Conservation (phyloP, 2,329 filamentous ascomycete genomes). For the Daldinia sp. region DNA sequence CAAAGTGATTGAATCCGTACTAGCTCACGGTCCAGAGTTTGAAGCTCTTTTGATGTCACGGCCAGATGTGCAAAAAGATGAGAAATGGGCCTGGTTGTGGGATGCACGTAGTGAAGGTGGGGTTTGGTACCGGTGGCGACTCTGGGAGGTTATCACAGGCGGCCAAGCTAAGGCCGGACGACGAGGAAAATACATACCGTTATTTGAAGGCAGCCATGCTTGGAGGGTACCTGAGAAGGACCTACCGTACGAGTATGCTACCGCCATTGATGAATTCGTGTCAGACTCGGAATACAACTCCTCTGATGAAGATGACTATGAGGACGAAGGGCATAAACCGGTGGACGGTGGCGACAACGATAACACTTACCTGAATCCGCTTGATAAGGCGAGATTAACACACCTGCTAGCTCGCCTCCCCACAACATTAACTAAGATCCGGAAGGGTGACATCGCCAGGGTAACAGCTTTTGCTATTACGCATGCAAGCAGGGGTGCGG, state of each 20-base stretch:
- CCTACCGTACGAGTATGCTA: conserved; percentile 85
- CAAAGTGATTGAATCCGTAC: conserved; percentile 82
- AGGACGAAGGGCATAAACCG: conserved; percentile 66
- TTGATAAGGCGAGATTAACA: conserved; percentile 85
- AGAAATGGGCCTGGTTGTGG: conserved; percentile 96
- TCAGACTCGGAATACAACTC: conserved; percentile 89
- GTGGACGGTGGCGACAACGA: conserved; percentile 59
- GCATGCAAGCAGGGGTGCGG: conserved; percentile 84
- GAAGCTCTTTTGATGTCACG: conserved; percentile 93
- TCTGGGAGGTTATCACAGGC: conserved; percentile 88
- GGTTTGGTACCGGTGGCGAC: conserved; percentile 91
- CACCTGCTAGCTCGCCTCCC: conserved; percentile 88
- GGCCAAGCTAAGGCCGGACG: conserved; percentile 58
- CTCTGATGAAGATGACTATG: conserved; percentile 82
- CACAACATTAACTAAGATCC: conserved; percentile 76
- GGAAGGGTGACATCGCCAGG: conserved; percentile 87
- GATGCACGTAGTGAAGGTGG: conserved; percentile 82
- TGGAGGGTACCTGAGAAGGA: conserved; percentile 82
- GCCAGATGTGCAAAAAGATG: conserved; percentile 83
- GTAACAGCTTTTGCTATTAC: conserved; percentile 90
- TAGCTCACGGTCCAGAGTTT: conserved; percentile 86
- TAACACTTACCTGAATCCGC: conserved; percentile 79
- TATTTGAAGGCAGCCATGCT: conserved; percentile 81
- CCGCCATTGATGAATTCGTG: conserved; percentile 80
- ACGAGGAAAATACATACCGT: conserved; percentile 67